These are phyloP conservation scores for Penicillium steckii DNA, from an alignment of 495 filamentous ascomycete species.

Conservation along the genomic window DNA sequence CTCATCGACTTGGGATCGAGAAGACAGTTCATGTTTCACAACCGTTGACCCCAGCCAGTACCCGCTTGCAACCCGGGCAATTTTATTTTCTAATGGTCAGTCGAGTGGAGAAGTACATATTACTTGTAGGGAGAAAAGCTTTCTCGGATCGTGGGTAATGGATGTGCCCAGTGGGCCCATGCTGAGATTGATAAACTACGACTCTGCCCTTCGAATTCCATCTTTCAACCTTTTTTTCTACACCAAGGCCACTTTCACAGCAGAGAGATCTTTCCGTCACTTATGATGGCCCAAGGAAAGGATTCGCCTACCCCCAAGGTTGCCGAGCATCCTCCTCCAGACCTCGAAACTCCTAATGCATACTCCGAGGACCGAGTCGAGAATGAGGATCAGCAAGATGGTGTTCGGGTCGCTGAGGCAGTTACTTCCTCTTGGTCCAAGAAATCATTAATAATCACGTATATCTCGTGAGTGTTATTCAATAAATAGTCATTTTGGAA, in stretches of 20 bases:
- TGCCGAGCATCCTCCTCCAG: background rate
- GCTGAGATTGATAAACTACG: background rate
- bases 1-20: no score
- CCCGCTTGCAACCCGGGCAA: background rate
- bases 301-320: background rate
- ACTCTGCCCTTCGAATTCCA: background rate
- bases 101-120: background rate
- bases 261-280: background rate
- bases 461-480: slow-evolving; percentile 19
- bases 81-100: background rate
- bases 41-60: background rate
- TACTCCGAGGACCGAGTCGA: background rate
- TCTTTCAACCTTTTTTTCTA: background rate
- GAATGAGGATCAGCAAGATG: slow-evolving; percentile 20
- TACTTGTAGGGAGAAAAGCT: no score
- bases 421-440: slow-evolving; percentile 24
- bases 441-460: slow-evolving; percentile 18
- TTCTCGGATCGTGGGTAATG: background rate
- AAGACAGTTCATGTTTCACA: background rate
- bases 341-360: background rate
- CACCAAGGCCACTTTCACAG: background rate
- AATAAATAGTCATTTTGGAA: background rate
- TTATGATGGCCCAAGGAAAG: background rate
- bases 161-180: background rate
- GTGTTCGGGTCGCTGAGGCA: slow-evolving; percentile 27